These are phyloP conservation scores for Antrodiella citrinella DNA, from an alignment of 768 basidiomycete genomes.

Conservation along the genomic window DNA sequence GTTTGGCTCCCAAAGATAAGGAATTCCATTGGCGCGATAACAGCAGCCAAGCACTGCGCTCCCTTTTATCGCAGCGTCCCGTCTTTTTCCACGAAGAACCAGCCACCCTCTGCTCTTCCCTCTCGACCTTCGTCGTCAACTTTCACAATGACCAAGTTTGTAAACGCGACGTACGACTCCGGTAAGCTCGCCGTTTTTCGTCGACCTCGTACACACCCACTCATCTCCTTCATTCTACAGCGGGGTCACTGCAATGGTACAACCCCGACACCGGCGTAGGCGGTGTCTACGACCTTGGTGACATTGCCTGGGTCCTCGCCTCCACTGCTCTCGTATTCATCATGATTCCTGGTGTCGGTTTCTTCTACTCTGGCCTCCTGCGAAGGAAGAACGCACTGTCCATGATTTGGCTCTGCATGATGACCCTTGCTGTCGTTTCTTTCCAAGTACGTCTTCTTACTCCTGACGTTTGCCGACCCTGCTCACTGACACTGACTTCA, in stretches of 20 bases:
- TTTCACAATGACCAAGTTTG: conserved; percentile 23
- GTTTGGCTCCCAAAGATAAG: background rate
- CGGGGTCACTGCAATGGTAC: conserved; percentile 30
- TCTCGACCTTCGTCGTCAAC: background rate
- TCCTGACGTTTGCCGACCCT: conserved; percentile 2
- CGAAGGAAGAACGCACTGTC: conserved; percentile 90
- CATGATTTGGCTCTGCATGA: conserved; percentile 79
- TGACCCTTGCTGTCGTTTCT: conserved; percentile 68
- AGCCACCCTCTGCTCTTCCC: background rate
- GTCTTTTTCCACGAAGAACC: background rate
- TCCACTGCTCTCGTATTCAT: conserved; percentile 74
- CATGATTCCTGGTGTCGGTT: conserved; percentile 64
- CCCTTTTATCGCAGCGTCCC: background rate
- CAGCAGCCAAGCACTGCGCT: background rate
- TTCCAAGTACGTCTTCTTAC: conserved; percentile 60
- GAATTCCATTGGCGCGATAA: background rate
- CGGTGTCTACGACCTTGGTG: conserved; percentile 47
- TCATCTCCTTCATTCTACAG: conserved; percentile 15
- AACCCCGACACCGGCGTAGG: conserved; percentile 15
- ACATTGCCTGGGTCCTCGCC: conserved; percentile 62
- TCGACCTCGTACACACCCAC: background rate
- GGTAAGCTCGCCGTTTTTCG: conserved; percentile 22
- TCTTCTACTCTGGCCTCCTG: conserved; percentile 87
- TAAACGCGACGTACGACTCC: conserved; percentile 35
- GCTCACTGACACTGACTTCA: conserved; percentile 16